These are phyloP conservation scores for Hemileia vastatrix DNA, from an alignment of 1,284 basidiomycete genomes.

Conservation along the genomic window DNA sequence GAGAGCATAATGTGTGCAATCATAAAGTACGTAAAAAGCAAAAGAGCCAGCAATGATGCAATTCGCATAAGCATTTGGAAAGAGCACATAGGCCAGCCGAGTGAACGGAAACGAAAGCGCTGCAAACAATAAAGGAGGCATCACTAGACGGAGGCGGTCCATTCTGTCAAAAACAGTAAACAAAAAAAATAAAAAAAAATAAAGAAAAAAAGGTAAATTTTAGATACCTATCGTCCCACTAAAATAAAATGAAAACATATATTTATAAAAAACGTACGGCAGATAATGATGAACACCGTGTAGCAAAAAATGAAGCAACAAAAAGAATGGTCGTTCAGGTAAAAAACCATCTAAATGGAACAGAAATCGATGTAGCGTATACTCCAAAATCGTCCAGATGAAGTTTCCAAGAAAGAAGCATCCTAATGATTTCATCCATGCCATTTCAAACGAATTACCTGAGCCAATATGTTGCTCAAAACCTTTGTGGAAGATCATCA, in stretches of 20 bases:
- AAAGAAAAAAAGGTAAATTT: background rate
- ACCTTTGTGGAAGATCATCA: constrained; percentile 70
- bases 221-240: background rate
- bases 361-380: constrained; percentile 88
- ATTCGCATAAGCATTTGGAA: constrained; percentile 78
- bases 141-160: constrained; percentile 67
- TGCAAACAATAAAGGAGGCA: constrained; percentile 84
- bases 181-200: background rate
- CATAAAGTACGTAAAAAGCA: constrained; percentile 56
- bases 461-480: constrained; percentile 63
- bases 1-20: constrained; percentile 44
- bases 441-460: constrained; percentile 24
- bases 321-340: constrained; percentile 68
- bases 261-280: constrained; percentile 52
- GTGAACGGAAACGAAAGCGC: constrained; percentile 79
- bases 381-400: constrained; percentile 93
- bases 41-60: constrained; percentile 87
- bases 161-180: constrained; percentile 9
- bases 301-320: constrained; percentile 82
- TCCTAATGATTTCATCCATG: constrained; percentile 48
- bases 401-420: constrained; percentile 75
- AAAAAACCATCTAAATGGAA: constrained; percentile 92
- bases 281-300: constrained; percentile 95
- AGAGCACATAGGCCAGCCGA: constrained; percentile 67
- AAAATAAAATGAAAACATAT: background rate